Evolutionary conservation across 2,329 filamentous ascomycete genomes (phyloP), one percentile per base, ranked within the genome.

Genomic region (Verticillium albo-atrum): DNA sequence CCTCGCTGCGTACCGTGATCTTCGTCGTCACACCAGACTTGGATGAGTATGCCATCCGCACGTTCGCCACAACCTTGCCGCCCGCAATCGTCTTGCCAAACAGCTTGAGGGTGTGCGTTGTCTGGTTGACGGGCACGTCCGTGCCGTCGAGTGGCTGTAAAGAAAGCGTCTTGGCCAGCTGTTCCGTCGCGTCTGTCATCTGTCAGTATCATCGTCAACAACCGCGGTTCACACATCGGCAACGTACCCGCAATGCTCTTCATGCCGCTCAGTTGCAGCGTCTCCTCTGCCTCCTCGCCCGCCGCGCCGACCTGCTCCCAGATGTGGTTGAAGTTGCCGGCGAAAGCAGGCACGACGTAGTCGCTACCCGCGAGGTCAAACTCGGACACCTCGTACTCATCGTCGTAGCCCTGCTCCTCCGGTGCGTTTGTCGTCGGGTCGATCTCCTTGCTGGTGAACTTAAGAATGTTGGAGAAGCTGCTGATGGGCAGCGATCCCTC

Each of bases 391-490:
- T 97, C 91, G 72, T 99, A 99, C 77, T 99, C 95, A 70, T 99
- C 95, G 57, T 98, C 94, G 74, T 98, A 98, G 53, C 95, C 95
- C 54, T 79, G 83, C 17, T 96, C 92, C 74, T 99, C 95, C 1
- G 94, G 91, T 76, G 97, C 92, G 65, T 87, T 86, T n/a, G 91
- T 97, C 27, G 90, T 90, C 6, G 95, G 95, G 69, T 99, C 95
- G 65, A 99, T 95, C 77, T 99, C 95, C 79, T 97, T 98, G 80
- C 89, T 95, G 20, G 92, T 97, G 74, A 99, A 99, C 77, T 95
- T 97, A 71, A 99, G 89, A 42, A 91, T 80, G 75, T 98, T 99
- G 65, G 91, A 92, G 75, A 99, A 96, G 50, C 86, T 90, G 57
- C 89, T 87, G 25, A 90, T 82, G 4, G 92, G 88, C 73, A 96